Conservation (phyloP, 352 stramenopile species). For the Albugo candida region DNA sequence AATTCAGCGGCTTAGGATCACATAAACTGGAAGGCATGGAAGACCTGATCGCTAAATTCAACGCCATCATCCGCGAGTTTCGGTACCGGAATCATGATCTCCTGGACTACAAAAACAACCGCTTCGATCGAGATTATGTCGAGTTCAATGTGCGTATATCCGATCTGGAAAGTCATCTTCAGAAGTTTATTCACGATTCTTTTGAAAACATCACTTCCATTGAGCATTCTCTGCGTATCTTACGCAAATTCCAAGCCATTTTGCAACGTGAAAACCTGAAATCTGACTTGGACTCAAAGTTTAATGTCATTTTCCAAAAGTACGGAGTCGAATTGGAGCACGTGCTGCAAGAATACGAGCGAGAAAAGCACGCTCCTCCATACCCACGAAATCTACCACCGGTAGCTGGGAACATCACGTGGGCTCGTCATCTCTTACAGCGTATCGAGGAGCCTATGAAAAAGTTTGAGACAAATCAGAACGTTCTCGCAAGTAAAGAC, state of each 20-base stretch:
- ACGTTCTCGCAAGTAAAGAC: conserved; percentile 92
- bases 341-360: conserved; percentile 96
- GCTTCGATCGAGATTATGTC: conserved; percentile 92
- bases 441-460: conserved; percentile 99
- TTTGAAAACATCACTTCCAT: conserved; percentile 98
- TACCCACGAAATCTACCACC: conserved; percentile 93
- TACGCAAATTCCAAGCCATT: conserved; percentile 96
- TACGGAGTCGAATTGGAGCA: conserved; percentile 96
- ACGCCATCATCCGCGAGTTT: conserved; percentile 93
- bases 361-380: conserved; percentile 94
- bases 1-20: conserved; percentile 83
- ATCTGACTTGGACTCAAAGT: conserved; percentile 94
- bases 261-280: conserved; percentile 97
- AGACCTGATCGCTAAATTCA: conserved; percentile 85
- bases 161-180: conserved; percentile 90
- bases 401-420: conserved; percentile 96
- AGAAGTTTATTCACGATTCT: conserved; percentile 98
- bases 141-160: conserved; percentile 92
- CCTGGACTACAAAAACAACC: conserved; percentile 97
- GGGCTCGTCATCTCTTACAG: conserved; percentile 93
- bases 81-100: conserved; percentile 93
- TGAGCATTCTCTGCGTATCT: conserved; percentile 89
- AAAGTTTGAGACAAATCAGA: conserved; percentile 97
- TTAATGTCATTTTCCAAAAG: conserved; percentile 99
- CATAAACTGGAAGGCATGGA: conserved; percentile 88